phyloP scores from a whole-genome alignment of 2,329 filamentous ascomycete species.

The Neoarthrinium moseri region DNA sequence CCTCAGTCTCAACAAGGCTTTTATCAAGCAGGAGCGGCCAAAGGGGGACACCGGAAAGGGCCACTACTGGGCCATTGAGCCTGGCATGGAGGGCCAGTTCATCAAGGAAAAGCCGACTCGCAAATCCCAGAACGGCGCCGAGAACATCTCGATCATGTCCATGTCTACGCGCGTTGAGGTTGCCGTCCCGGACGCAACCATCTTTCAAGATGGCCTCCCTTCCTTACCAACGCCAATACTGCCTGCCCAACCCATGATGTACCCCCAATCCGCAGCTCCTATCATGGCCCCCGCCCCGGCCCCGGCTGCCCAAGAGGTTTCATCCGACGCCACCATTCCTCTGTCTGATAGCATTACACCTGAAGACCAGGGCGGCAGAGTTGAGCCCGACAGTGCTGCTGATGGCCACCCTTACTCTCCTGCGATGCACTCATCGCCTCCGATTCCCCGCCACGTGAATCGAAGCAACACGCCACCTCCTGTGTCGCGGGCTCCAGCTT shows the following conservation, averaged over 20 bases:
- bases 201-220: constrained; percentile 40
- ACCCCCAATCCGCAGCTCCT: constrained; percentile 36
- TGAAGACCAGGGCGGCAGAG: constrained; percentile 49
- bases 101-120: constrained; percentile 79
- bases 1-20: constrained; percentile 93
- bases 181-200: constrained; percentile 37
- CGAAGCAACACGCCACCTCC: constrained; percentile 77
- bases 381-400: constrained; percentile 35
- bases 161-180: constrained; percentile 57
- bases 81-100: constrained; percentile 86
- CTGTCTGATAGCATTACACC: constrained; percentile 63
- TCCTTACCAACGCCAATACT: constrained; percentile 46
- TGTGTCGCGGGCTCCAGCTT: constrained; percentile 56
- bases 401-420: constrained; percentile 67
- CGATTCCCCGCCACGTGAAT: constrained; percentile 60
- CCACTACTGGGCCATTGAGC: constrained; percentile 92
- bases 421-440: constrained; percentile 87
- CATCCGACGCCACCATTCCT: constrained; percentile 76
- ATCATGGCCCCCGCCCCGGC: constrained; percentile 35
- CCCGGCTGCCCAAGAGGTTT: constrained; percentile 52
- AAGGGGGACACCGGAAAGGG: constrained; percentile 98
- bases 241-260: constrained; percentile 22
- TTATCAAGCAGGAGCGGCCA: constrained; percentile 90
- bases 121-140: constrained; percentile 54
- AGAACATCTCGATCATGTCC: constrained; percentile 59